Evolutionary conservation across 2,329 filamentous ascomycete genomes (phyloP), one percentile per base, ranked within the genome.

Genomic region (Aspergillus ustus): DNA sequence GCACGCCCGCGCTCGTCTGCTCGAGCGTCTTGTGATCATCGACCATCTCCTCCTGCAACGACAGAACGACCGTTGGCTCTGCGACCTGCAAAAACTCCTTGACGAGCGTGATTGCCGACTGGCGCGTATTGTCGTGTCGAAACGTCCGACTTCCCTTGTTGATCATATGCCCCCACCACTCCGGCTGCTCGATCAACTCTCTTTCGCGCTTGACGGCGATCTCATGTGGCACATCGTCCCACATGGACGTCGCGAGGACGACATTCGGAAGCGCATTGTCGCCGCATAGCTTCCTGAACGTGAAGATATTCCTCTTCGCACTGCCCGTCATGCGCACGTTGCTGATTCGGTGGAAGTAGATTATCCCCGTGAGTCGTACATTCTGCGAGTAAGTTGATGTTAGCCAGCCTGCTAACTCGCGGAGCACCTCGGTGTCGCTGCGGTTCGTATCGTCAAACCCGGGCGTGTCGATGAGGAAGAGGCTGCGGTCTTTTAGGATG

Each of bases 401-500:
- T 11, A 57, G 56, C 44, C 7, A 61, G 29, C 22, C 31, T 13
- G 29, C 61, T 13, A 37, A n/a, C 20, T 49, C 44, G 13, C 20
- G 46, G 0, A 49, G 20, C 15, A 56, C 59, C 3, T 63, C 61
- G 15, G 54, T 56, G n/a, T 65, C 63, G 0, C 53, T 57, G 15
- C 60, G 57, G 9, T 59, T 46, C 15, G 63, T 65, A 20, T 63
- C 60, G 40, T 65, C 57, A 61, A 66, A 66, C 2, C 66, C 66
- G 17, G 66, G 66, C 2, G 66, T 68, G 20, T 68, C 64, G 29
- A 68, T 61, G 5, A 68, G 57, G 43, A 28, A 48, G 6, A 48
- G 17, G 2, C 6, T 45, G 43, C 19, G 43, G 17, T 20, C 43
- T 20, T 45, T 45, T 5, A 45, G 8, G 43, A 45, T 45, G 43